Evolutionary conservation across 2,329 filamentous ascomycete species (phyloP).

Genomic region (Monascus ruber): DNA sequence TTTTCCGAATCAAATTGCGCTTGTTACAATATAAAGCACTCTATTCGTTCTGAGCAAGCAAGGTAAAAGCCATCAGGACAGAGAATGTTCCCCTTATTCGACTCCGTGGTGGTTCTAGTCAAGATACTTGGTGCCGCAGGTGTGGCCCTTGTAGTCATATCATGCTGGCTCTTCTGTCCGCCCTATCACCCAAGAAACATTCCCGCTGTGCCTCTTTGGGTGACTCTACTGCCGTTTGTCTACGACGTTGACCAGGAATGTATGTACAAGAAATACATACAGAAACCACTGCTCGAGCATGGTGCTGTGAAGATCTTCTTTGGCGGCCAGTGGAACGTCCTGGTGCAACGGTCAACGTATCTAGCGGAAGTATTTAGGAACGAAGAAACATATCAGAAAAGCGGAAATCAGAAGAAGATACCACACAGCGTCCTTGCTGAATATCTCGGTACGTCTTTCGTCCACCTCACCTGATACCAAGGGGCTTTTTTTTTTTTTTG

Average conservation of each 20-base stretch:
- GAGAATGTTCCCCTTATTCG: no score
- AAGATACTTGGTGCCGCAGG: no score
- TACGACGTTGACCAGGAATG: conserved; percentile 34
- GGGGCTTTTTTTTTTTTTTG: background rate
- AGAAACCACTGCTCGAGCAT: conserved; percentile 12
- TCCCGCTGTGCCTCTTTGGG: conserved; percentile 35
- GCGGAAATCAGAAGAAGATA: conserved; percentile 27
- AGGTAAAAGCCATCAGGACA: no score
- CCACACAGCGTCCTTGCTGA: conserved; percentile 22
- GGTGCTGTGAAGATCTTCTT: conserved; percentile 38
- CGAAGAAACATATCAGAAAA: conserved; percentile 15
- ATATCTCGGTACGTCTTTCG: conserved; percentile 23
- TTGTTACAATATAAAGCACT: no score
- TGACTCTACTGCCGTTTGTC: conserved; percentile 32
- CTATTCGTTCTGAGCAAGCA: no score
- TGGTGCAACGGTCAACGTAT: conserved; percentile 31
- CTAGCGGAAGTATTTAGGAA: conserved; percentile 21
- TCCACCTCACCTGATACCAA: background rate
- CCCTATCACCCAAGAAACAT: conserved; percentile 16
- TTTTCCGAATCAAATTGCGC: no score
- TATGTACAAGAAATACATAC: conserved; percentile 29
- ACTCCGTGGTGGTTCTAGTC: no score
- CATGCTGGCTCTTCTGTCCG: no score
- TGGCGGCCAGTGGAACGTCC: conserved; percentile 35
- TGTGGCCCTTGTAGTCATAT: no score